phyloP scores from a whole-genome alignment of 2,329 filamentous ascomycete species.

The Juglanconis sp. region DNA sequence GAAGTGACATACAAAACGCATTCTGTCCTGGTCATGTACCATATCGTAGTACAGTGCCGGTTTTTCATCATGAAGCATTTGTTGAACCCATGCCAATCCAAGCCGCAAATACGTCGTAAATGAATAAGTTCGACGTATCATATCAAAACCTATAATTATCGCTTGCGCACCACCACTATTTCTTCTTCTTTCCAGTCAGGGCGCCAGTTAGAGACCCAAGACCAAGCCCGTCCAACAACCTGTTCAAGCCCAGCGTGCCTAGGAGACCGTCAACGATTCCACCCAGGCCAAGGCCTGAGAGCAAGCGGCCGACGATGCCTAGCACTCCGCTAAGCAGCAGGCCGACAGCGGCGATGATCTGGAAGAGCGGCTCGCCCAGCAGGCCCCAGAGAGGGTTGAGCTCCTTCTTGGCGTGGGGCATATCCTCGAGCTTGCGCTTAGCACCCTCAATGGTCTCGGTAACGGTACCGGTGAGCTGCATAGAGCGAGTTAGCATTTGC shows the following conservation, averaged over 20 bases:
- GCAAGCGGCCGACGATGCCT: slow-evolving; percentile 75
- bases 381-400: slow-evolving; percentile 86
- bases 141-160: neutral
- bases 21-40: neutral
- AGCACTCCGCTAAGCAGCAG: slow-evolving; percentile 79
- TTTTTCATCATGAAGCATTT: neutral
- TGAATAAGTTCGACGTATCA: neutral
- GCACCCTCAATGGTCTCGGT: slow-evolving; percentile 81
- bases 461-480: slow-evolving; percentile 70
- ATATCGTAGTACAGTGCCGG: neutral
- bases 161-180: slow-evolving; percentile 16
- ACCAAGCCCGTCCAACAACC: slow-evolving; percentile 71
- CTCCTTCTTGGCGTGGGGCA: slow-evolving; percentile 94
- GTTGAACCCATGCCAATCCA: neutral
- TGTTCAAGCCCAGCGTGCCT: slow-evolving; percentile 72
- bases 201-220: slow-evolving; percentile 46
- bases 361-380: slow-evolving; percentile 80
- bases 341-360: slow-evolving; percentile 88
- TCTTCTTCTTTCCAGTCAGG: slow-evolving; percentile 43
- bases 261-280: slow-evolving; percentile 76
- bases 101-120: neutral
- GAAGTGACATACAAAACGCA: neutral
- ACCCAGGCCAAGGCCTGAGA: slow-evolving; percentile 79
- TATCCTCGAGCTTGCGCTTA: slow-evolving; percentile 85
- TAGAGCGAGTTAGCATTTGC: slow-evolving; percentile 2